Conservation (phyloP, 2,329 filamentous ascomycete species). For the Tympanopsis confertula region DNA sequence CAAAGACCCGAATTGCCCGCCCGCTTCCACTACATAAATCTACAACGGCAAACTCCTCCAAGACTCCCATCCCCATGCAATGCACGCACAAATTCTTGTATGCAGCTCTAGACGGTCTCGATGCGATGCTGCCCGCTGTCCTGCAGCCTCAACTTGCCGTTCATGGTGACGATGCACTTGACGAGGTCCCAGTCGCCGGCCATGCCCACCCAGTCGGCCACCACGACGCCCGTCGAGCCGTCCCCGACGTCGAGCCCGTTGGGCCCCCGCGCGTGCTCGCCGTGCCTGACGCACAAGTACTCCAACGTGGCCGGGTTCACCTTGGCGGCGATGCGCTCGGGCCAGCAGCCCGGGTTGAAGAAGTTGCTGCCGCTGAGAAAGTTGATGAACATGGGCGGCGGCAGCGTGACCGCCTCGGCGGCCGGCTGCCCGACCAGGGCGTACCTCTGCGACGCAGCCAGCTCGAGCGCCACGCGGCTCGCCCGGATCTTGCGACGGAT, state of each 20-base stretch:
- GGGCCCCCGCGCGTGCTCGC: constrained; percentile 35
- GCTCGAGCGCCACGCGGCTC: constrained; percentile 64
- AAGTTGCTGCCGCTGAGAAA: constrained; percentile 89
- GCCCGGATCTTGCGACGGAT: constrained; percentile 73
- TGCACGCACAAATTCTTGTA: too few species aligned
- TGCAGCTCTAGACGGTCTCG: too few species aligned
- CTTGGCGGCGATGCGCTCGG: constrained; percentile 77
- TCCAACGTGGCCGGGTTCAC: constrained; percentile 68
- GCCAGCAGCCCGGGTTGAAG: constrained; percentile 86
- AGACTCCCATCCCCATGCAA: too few species aligned
- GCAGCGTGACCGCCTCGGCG: constrained; percentile 7
- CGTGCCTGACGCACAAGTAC: constrained; percentile 47
- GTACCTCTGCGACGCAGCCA: constrained; percentile 44
- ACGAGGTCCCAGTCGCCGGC: constrained; percentile 85
- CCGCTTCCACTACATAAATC: too few species aligned
- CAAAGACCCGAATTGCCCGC: too few species aligned
- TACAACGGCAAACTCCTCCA: too few species aligned
- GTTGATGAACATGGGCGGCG: constrained; percentile 70
- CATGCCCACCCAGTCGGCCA: constrained; percentile 86
- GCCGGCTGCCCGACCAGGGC: constrained; percentile 25
- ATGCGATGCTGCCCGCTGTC: not conserved
- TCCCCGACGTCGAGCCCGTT: constrained; percentile 45
- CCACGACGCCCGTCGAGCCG: constrained; percentile 74
- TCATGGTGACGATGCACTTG: constrained; percentile 81
- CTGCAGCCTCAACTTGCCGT: constrained; percentile 50